These are phyloP conservation scores for Capsella rubella DNA, from an alignment of 441 rosid genomes.

Conservation along the genomic window DNA sequence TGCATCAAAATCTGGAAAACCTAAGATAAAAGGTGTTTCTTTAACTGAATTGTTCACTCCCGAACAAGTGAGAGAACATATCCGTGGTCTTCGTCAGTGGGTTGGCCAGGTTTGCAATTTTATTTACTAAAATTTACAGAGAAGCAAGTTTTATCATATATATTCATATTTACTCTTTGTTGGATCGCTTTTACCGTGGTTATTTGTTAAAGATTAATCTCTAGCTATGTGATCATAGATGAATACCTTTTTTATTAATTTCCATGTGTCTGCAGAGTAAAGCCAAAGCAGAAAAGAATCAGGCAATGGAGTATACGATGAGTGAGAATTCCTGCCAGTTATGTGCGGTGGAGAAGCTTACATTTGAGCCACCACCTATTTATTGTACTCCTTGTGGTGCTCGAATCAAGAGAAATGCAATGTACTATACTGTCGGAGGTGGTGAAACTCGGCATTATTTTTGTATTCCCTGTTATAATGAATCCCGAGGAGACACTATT, in stretches of 20 bases:
- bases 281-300: conserved; percentile 95
- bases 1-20: conserved; percentile 87
- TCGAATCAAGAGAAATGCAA: conserved; percentile 96
- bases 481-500: conserved; percentile 89
- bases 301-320: conserved; percentile 93
- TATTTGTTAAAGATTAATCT: conserved; percentile 27
- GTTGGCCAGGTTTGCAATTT: conserved; percentile 87
- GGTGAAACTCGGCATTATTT: conserved; percentile 92
- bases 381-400: conserved; percentile 97
- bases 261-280: conserved; percentile 69
- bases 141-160: neutral
- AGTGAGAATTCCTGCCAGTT: conserved; percentile 98
- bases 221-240: conserved; percentile 24
- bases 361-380: conserved; percentile 98
- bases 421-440: conserved; percentile 87
- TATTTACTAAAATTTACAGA: conserved; percentile 14
- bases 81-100: conserved; percentile 95
- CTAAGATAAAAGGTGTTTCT: conserved; percentile 96
- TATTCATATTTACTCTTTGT: neutral
- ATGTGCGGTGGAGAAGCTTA: conserved; percentile 98
- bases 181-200: conserved; percentile 12
- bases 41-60: conserved; percentile 97
- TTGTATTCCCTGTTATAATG: conserved; percentile 97
- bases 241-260: conserved; percentile 27
- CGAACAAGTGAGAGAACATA: conserved; percentile 97